A percentile compares a stretch with the other conserved stretches of the same genome.
Evolutionary conservation across 768 basidiomycete genomes (phyloP).

Genomic region (Pleurotus djamor): DNA sequence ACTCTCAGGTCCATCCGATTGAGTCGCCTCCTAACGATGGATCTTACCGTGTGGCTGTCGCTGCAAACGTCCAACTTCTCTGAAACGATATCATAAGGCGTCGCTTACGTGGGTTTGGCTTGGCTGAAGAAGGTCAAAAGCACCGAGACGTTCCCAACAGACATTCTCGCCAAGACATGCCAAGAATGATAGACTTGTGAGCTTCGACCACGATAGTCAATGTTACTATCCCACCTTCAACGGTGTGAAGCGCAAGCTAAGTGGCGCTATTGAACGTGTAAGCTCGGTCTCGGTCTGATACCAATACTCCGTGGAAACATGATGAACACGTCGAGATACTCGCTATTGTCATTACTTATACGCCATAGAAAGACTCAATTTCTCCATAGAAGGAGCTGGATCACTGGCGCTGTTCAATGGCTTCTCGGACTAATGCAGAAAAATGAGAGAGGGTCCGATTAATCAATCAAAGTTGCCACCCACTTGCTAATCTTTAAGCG

Average conservation of each 20-base stretch:
- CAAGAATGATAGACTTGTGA: slow-evolving; percentile 8
- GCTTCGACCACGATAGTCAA: not conserved
- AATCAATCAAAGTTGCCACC: too few species aligned
- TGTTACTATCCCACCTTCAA: not conserved
- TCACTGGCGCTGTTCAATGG: too few species aligned
- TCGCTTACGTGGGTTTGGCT: slow-evolving; percentile 7
- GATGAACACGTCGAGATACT: too few species aligned
- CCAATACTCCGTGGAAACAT: too few species aligned
- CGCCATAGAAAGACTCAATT: too few species aligned
- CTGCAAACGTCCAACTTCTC: not conserved
- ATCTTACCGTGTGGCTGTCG: not conserved
- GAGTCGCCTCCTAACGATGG: not conserved
- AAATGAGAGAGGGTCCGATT: too few species aligned
- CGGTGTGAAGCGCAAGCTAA: not conserved
- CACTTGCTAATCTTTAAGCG: too few species aligned
- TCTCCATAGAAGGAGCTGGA: too few species aligned
- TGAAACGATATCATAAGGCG: not conserved
- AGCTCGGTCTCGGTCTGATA: too few species aligned
- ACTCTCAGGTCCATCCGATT: not conserved
- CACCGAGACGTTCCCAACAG: not conserved
- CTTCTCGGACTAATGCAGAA: too few species aligned
- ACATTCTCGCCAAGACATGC: slow-evolving; percentile 2
- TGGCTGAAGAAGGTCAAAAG: not conserved
- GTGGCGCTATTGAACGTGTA: not conserved
- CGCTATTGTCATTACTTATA: too few species aligned